Evolutionary conservation across 345 rosid genomes (phyloP), one percentile per base, ranked within the genome.

Genomic region (Citropsis articulata): DNA sequence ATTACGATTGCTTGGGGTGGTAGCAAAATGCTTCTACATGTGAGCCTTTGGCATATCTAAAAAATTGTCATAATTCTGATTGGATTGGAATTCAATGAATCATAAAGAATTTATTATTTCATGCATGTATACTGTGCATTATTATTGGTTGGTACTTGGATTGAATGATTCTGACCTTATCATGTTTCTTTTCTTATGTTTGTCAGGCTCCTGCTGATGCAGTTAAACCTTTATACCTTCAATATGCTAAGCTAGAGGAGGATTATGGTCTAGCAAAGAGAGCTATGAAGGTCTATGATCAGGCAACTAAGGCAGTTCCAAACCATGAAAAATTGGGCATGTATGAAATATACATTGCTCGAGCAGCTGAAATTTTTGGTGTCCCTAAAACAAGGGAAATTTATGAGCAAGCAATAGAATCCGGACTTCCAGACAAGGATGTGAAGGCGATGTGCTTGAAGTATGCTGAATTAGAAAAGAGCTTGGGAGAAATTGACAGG

Each of bases 351-450:
- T 96, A 94, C 84, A 92, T 96, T 71, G 90, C 98, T 30, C 93
- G 97, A 45, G 98, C 97, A 8, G 92, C 99, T 50, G 97, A 96
- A 85, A 92, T 94, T 73, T 94, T 94, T 74, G 99, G 99, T 55
- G 97, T 96, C 48, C 98, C 99, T 1, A 90, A 83, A 84, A 96
- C 99, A 42, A 91, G 99, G 77, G 97, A 96, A 69, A 96, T 96
- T 57, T 96, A 96, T 38, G 97, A 94, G 86, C 97, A 92, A 84
- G 98, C 98, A 7, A 96, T 96, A 72, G 93, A 94, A 77, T 90
- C 98, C 65, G 99, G 97, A 77, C 95, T 94, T 70, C 99, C 98
- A 4, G 94, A 91, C 87, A 94, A 90, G 85, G 99, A 96, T 81
- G 98, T 90, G 76, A 94, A 92, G 87, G 87, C 88, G 30, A 92